Base-by-base conservation (phyloP, 106 monocot species). In the Allium sativum region DNA sequence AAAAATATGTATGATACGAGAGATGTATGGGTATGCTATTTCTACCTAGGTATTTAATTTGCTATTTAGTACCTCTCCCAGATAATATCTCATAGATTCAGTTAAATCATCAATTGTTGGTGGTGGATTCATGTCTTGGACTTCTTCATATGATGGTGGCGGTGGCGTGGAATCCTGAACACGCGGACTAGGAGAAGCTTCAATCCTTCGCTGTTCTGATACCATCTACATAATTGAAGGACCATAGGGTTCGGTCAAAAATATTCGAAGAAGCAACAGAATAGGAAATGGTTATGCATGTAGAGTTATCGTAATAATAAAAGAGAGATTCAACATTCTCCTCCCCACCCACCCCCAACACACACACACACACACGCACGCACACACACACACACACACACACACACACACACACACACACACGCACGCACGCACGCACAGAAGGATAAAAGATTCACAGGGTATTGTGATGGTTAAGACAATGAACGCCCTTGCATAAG, bases 71-170 rank as follows among this genome's bases (percentile, higher is more conserved):
- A 96, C 95, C 84, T 90, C 95, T 72, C 75, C 95, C 65, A 96
- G 61, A 65, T 90, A 90, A 79, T 84, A 96, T 19, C 77, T 87
- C 58, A 81, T 65, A 16, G 77, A 50, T 67, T 90, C 79, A 44
- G 70, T 73, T 18, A 62, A 54, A 42, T 73, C 84, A 69, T 87
- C 76, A 56, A 66, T 50, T 50, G 70, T 52, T 19, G 69, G 70
- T 41, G 73, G 69, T 45, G 73, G 53, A 67, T 78, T 83, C 15
- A 73, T 46, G 16, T 19, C 55, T 43, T 78, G 84, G 75, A 77
- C 84, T 31, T 68, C 72, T 73, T 90, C 87, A 66, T 90, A 90
- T 69, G 84, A 96, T 18, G 95, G 90, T 57, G 94, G 90, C 41
- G 84, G 84, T 17, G 90, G 73, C 67, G 72, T 68, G 61, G 42